These are phyloP conservation scores for Skeletonema menzelii DNA, from an alignment of 108 stramenopile genomes.

Conservation along the genomic window DNA sequence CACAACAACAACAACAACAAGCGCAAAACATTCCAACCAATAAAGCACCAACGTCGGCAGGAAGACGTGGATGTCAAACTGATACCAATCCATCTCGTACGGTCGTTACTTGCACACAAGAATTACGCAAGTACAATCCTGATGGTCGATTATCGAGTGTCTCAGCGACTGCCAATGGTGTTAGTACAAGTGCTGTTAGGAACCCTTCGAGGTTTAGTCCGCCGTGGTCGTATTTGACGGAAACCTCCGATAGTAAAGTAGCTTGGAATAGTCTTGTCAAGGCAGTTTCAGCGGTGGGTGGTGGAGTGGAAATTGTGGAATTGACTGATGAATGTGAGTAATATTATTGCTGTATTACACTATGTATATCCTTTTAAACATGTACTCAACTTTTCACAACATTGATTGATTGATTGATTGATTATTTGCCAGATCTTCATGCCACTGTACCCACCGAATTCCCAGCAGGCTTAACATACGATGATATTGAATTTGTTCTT, in stretches of 20 bases:
- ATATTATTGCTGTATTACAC: background rate
- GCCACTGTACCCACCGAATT: constrained; percentile 69
- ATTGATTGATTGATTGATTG: too few species aligned
- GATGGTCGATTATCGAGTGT: constrained; percentile 69
- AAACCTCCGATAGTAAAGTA: constrained; percentile 62
- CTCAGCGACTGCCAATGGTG: constrained; percentile 82
- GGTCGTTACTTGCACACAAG: constrained; percentile 70
- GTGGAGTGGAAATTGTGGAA: constrained; percentile 63
- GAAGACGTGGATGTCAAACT: constrained; percentile 74
- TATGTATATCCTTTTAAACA: background rate
- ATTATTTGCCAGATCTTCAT: constrained; percentile 62
- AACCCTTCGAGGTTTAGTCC: constrained; percentile 81
- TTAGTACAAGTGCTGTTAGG: constrained; percentile 68
- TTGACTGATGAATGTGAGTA: constrained; percentile 68
- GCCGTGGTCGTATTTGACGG: constrained; percentile 83
- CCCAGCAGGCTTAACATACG: constrained; percentile 69
- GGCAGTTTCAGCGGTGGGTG: constrained; percentile 61
- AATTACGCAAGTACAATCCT: constrained; percentile 36
- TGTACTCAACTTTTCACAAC: background rate
- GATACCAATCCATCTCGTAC: constrained; percentile 72
- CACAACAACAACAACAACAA: too few species aligned
- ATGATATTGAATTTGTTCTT: constrained; percentile 90
- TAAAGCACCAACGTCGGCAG: constrained; percentile 72
- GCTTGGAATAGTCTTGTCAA: constrained; percentile 75
- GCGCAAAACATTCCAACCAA: constrained; percentile 49